These are phyloP conservation scores for Torulaspora microellipsoides DNA, from an alignment of 805 yeast genomes.

Conservation along the genomic window DNA sequence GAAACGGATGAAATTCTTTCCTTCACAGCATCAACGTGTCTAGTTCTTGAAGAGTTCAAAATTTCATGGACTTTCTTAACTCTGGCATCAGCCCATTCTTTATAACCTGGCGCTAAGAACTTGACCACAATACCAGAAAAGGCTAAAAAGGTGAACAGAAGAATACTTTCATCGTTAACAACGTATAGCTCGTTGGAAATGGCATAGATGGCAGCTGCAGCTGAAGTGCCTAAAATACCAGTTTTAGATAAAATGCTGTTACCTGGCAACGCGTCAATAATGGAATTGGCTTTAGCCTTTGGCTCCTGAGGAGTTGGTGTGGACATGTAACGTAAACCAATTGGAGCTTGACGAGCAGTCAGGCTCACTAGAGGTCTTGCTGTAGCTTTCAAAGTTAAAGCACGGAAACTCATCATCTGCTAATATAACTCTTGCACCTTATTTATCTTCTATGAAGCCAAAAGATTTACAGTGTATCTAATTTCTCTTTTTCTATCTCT, in stretches of 20 bases:
- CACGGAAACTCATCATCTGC: conserved; percentile 29
- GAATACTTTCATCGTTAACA: conserved; percentile 88
- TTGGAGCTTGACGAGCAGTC: conserved; percentile 25
- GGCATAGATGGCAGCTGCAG: conserved; percentile 93
- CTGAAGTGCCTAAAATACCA: conserved; percentile 88
- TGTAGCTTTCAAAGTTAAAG: conserved; percentile 25
- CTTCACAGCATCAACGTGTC: conserved; percentile 90
- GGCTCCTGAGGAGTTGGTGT: conserved; percentile 58
- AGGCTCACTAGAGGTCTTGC: conserved; percentile 23
- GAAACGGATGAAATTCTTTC: conserved; percentile 85
- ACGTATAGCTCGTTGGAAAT: conserved; percentile 90
- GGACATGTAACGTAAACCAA: conserved; percentile 61
- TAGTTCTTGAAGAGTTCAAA: conserved; percentile 81
- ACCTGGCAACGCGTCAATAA: conserved; percentile 92
- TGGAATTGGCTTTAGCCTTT: conserved; percentile 82
- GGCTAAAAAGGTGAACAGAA: conserved; percentile 74
- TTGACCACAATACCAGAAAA: conserved; percentile 74
- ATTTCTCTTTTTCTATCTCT: no score
- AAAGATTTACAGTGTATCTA: no score
- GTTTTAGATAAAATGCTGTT: conserved; percentile 83
- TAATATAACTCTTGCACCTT: no score
- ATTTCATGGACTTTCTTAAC: conserved; percentile 74
- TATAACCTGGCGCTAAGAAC: conserved; percentile 89
- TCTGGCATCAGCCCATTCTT: conserved; percentile 88
- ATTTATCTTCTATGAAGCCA: no score